These are phyloP conservation scores for Arthrobotrys pseudoclavata DNA, from an alignment of 2,329 filamentous ascomycete genomes.

Conservation along the genomic window DNA sequence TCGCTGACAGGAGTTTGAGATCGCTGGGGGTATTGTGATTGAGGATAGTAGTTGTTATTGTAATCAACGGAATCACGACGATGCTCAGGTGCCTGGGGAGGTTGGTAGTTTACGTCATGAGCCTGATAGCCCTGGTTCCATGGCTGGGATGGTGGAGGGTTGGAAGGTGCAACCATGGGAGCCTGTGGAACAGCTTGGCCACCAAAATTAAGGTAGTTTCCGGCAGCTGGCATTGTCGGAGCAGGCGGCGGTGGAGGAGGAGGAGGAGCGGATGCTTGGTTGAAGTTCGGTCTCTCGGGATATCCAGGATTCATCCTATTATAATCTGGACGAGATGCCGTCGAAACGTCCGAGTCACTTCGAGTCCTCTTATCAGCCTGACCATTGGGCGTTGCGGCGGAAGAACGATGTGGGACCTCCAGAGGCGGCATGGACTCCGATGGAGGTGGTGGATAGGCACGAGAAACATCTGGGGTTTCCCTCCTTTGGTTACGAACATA, in stretches of 20 bases:
- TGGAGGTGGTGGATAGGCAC: slow-evolving; percentile 41
- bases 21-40: slow-evolving; percentile 51
- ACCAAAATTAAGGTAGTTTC: slow-evolving; percentile 57
- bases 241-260: slow-evolving; percentile 42
- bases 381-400: slow-evolving; percentile 57
- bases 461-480: slow-evolving; percentile 50
- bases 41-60: slow-evolving; percentile 46
- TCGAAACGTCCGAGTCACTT: slow-evolving; percentile 63
- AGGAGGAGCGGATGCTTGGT: slow-evolving; percentile 32
- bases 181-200: slow-evolving; percentile 55
- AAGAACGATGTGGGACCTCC: slow-evolving; percentile 61
- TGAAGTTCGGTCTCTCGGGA: slow-evolving; percentile 48
- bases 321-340: slow-evolving; percentile 59
- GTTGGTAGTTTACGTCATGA: slow-evolving; percentile 51
- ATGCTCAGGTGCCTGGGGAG: slow-evolving; percentile 43
- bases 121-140: slow-evolving; percentile 56
- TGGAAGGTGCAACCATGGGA: slow-evolving; percentile 51
- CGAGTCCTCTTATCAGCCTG: slow-evolving; percentile 62
- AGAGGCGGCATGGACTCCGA: slow-evolving; percentile 60
- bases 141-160: slow-evolving; percentile 46
- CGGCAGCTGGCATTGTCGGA: slow-evolving; percentile 35
- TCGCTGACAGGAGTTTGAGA: slow-evolving; percentile 58
- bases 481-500: slow-evolving; percentile 64
- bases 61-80: slow-evolving; percentile 57
- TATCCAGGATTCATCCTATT: slow-evolving; percentile 48